Base-by-base conservation (phyloP, 305 asterid genomes). In the Salvia sclarea region DNA sequence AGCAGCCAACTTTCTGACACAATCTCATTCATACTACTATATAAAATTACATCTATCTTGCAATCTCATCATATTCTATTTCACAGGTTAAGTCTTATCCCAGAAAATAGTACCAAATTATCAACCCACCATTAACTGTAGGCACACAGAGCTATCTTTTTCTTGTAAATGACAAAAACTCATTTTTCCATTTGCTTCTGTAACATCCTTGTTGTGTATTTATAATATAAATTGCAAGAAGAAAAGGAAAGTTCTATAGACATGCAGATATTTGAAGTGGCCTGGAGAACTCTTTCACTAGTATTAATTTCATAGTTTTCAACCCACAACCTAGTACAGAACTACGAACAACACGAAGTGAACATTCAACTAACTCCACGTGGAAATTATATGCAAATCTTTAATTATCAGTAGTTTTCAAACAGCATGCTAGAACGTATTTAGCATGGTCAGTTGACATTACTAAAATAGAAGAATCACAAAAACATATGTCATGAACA, bases 131-230 rank as follows among this genome's bases (percentile, higher is more conserved):
- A 50, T 50, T 10, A 9, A 50, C 7, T 5, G 33, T 6, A 52
- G 3, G 0, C 21, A 18, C 12, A 1, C 55, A 17, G 57, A 53
- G 6, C 41, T n/a, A 55, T 28, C 21, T n/a, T 55, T 30, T 25
- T 28, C 37, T 55, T 17, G 1, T 48, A 13, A 47, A 45, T 49
- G 14, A 49, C n/a, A 49, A 11, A 61, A 44, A 44, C 28, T 45
- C 21, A 12, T 13, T 59, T 11, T 25, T 16, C 47, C 16, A 48
- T 22, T 11, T 12, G 13, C 47, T 49, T 66, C 25, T 14, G 18
- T 2, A 50, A 41, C 37, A 56, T 28, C 54, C 63, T 67, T 56
- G 64, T 28, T 67, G 2, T 21, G 4, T 68, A 56, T 31, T 43
- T n/a, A 17, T 55, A 25, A 55, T 28, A 38, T 12, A 30, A 47